Evolutionary conservation across 1,139 yeast species (phyloP).

Genomic region (Hyphopichia burtonii): DNA sequence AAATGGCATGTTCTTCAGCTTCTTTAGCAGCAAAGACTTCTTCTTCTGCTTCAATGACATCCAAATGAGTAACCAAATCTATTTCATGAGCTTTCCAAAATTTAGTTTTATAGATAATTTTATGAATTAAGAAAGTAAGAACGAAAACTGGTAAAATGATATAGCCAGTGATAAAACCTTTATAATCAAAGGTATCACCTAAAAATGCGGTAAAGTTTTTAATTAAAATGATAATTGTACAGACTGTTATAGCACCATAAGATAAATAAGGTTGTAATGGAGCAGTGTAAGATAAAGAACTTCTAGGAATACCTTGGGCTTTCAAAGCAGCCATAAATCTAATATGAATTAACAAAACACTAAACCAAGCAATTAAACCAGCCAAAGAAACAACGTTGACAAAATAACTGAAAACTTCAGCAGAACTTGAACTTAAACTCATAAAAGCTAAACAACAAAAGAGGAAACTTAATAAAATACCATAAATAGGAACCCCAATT

Average conservation of each 20-base stretch:
- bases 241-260: constrained; percentile 54
- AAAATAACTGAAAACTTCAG: constrained; percentile 59
- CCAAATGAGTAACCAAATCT: constrained; percentile 63
- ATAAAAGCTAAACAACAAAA: constrained; percentile 64
- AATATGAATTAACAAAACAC: constrained; percentile 60
- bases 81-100: constrained; percentile 55
- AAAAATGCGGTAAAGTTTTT: constrained; percentile 76
- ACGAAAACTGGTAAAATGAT: constrained; percentile 71
- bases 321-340: constrained; percentile 63
- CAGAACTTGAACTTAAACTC: constrained; percentile 54
- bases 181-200: constrained; percentile 51
- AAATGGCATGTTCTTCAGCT: constrained; percentile 38
- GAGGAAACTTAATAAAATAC: constrained; percentile 30
- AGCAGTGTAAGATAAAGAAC: constrained; percentile 52
- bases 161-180: constrained; percentile 71
- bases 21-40: constrained; percentile 32
- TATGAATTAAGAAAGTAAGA: constrained; percentile 57
- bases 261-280: constrained; percentile 70
- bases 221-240: constrained; percentile 56
- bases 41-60: constrained; percentile 68
- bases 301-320: constrained; percentile 53
- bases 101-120: constrained; percentile 52
- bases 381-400: constrained; percentile 73
- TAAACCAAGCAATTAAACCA: constrained; percentile 71
- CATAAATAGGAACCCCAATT: constrained; percentile 39